Base-by-base conservation (phyloP, 1,139 yeast species). In the Geotrichum cucujoidarum region DNA sequence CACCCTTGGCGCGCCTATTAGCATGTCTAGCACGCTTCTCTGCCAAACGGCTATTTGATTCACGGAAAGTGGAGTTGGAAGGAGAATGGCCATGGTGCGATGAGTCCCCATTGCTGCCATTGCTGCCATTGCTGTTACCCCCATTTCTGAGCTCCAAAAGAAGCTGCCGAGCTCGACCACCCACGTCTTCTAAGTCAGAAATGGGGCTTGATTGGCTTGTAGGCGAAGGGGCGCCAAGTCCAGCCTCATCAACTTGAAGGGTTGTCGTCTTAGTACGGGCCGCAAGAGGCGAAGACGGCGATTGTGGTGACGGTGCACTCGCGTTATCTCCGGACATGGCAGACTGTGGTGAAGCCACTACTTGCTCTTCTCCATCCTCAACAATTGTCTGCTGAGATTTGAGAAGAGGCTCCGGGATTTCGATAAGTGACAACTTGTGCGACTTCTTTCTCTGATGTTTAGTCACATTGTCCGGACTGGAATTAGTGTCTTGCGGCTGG, bases 141-240 rank as follows among this genome's bases (percentile, higher is more conserved):
- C 63, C 65, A 17, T 77, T 74, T 54, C 86, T 67, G 32, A 81
- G 68, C 55, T 80, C 85, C 54, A 74, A 77, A 27, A 81, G 70
- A 51, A 82, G 70, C 54, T 72, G 74, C 56, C 84, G 69, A 0
- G 88, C 89, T 49, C 88, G 70, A 3, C 74, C 72, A 3, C 81
- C 81, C 25, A 79, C 72, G 56, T 77, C 81, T 21, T 46, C 49
- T 5, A 33, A 24, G 33, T 64, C 73, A 3, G 70, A 84, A 17
- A 82, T 85, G 10, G 53, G 52, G 13, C 40, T 40, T 13, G 44
- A 24, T 11, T 36, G 33, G 11, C 32, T 8, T 1, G 22, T 14
- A 2, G 40, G 40, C 17, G 21, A 4, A 25, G 40, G 24, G 32
- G 21, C 25, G 21, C 40, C 25, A 8, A 31, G 40, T 16, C 25